A percentile compares a stretch with the other conserved stretches of the same genome.
These are phyloP conservation scores for Begonia peltatifolia DNA, from an alignment of 306 rosid genomes.

Conservation along the genomic window DNA sequence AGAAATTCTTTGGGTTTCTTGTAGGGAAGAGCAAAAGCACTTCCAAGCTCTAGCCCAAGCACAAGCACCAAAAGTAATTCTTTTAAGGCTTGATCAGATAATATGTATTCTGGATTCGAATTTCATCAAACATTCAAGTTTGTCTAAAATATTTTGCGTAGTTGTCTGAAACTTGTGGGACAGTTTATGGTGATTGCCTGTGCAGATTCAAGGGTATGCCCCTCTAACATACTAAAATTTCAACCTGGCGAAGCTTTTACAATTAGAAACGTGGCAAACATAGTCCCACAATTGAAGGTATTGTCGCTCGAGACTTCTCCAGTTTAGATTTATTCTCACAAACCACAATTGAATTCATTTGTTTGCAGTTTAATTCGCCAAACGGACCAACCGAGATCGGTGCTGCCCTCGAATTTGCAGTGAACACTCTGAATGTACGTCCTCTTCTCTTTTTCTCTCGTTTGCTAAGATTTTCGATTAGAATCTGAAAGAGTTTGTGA, in stretches of 20 bases:
- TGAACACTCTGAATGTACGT: slow-evolving; percentile 49
- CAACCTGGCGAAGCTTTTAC: slow-evolving; percentile 91
- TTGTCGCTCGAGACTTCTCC: not conserved
- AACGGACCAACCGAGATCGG: slow-evolving; percentile 80
- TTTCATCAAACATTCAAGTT: not conserved
- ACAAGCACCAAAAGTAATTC: slow-evolving; percentile 64
- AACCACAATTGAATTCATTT: not conserved
- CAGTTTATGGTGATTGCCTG: slow-evolving; percentile 95
- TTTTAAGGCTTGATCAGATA: too few relatives aligned
- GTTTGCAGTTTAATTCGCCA: slow-evolving; percentile 17
- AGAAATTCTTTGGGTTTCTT: slow-evolving; percentile 1
- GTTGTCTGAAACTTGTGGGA: slow-evolving; percentile 40
- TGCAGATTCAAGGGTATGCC: slow-evolving; percentile 95
- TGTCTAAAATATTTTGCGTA: not conserved
- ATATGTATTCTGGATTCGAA: slow-evolving; percentile 1
- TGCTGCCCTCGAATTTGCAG: slow-evolving; percentile 93
- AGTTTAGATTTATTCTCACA: too few relatives aligned
- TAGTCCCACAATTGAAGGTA: slow-evolving; percentile 72
- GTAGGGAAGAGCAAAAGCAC: slow-evolving; percentile 53
- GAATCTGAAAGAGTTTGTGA: slow-evolving; percentile 2
- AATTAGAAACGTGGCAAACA: slow-evolving; percentile 78
- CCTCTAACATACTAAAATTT: slow-evolving; percentile 76
- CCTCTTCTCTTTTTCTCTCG: not conserved
- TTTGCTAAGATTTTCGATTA: not conserved
- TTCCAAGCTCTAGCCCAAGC: slow-evolving; percentile 56